These are phyloP conservation scores for Endocarpon pusillum DNA, from an alignment of 495 filamentous ascomycete species.

Conservation along the genomic window DNA sequence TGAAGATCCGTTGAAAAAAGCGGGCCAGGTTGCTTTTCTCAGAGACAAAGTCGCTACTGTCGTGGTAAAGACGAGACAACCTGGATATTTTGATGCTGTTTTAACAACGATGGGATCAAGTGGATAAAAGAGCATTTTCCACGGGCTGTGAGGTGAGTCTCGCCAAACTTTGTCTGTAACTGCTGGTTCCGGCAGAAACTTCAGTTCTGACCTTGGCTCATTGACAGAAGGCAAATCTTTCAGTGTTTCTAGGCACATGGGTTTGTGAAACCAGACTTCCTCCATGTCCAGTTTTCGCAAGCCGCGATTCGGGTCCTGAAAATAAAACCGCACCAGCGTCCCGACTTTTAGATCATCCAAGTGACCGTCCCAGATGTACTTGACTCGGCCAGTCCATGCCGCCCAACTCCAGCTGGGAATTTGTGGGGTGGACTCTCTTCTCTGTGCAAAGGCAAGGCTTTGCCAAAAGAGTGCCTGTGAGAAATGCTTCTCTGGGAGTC, in stretches of 20 bases:
- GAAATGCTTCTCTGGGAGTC: neutral
- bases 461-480: neutral
- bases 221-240: neutral
- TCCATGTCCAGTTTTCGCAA: neutral
- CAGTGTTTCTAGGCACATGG: neutral
- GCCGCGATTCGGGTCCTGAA: neutral
- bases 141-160: neutral
- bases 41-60: neutral
- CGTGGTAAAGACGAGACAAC: neutral
- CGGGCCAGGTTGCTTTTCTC: neutral
- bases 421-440: neutral
- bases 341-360: neutral
- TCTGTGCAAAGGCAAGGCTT: neutral
- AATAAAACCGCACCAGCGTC: neutral
- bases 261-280: neutral
- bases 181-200: neutral
- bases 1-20: neutral
- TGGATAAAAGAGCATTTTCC: neutral
- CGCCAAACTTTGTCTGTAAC: neutral
- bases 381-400: neutral
- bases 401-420: conserved; percentile 1
- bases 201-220: neutral
- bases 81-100: neutral
- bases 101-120: neutral
- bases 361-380: neutral